Percentiles rank a stretch among this genome's conserved stretches.
Evolutionary conservation across 208 protist genomes (phyloP).

Genomic region (Crithidia brevicula): DNA sequence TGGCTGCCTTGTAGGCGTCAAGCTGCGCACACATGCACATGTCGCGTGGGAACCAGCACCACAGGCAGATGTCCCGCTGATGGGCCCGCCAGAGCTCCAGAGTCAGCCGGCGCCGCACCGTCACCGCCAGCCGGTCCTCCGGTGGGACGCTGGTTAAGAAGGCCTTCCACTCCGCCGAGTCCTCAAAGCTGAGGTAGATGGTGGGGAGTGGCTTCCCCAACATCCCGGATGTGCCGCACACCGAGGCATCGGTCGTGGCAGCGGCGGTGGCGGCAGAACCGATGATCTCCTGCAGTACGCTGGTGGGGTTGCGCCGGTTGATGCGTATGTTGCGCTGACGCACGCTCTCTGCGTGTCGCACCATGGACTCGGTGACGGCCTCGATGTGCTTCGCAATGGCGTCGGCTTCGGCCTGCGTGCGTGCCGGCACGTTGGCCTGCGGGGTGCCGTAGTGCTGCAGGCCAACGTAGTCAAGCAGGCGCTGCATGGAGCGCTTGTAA

Average conservation of each 20-base stretch:
- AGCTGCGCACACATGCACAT: constrained; percentile 76
- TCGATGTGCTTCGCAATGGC: constrained; percentile 32
- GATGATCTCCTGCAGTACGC: constrained; percentile 4
- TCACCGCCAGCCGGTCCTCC: constrained; percentile 49
- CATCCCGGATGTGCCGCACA: not conserved
- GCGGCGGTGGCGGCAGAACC: constrained; percentile 6
- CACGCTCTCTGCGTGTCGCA: constrained; percentile 33
- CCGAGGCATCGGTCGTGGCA: not conserved
- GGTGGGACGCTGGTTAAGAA: constrained; percentile 40
- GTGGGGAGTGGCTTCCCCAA: constrained; percentile 33
- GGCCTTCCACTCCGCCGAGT: constrained; percentile 73
- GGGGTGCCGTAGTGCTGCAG: constrained; percentile 56
- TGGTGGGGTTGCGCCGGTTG: constrained; percentile 20
- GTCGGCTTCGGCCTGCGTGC: constrained; percentile 27
- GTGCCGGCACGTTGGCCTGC: constrained; percentile 42
- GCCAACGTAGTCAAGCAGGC: constrained; percentile 57
- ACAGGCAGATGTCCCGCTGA: constrained; percentile 56
- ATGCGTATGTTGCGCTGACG: constrained; percentile 27
- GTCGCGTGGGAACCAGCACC: constrained; percentile 72
- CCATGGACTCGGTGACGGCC: constrained; percentile 5
- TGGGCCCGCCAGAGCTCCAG: constrained; percentile 56
- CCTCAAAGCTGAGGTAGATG: constrained; percentile 66
- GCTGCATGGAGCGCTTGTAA: constrained; percentile 72
- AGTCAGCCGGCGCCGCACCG: constrained; percentile 60
- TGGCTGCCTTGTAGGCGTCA: constrained; percentile 37